Evolutionary conservation across 2,329 filamentous ascomycete species (phyloP).

Genomic region (Ciborinia camelliae): DNA sequence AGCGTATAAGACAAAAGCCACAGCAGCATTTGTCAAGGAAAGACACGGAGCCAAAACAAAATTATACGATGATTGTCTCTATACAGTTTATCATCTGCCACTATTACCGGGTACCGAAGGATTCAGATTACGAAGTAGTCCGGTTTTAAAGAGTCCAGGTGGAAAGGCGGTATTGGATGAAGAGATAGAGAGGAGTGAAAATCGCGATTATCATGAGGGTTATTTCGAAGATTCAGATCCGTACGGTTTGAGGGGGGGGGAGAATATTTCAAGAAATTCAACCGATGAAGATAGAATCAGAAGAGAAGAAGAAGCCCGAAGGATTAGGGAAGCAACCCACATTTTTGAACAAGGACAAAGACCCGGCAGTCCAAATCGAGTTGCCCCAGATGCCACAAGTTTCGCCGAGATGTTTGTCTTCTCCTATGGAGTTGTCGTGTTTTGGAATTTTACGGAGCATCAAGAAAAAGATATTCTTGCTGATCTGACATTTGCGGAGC

Average conservation of each 20-base stretch:
- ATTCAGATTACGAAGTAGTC: conserved; percentile 83
- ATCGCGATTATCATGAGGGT: conserved; percentile 83
- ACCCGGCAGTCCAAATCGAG: conserved; percentile 52
- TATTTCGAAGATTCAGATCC: conserved; percentile 73
- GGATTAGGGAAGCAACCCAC: conserved; percentile 39
- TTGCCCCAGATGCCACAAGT: conserved; percentile 68
- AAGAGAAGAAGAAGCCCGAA: conserved; percentile 35
- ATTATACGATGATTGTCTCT: conserved; percentile 95
- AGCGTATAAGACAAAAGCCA: conserved; percentile 82
- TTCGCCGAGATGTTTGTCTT: conserved; percentile 97
- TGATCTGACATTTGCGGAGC: conserved; percentile 84
- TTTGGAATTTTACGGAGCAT: conserved; percentile 96
- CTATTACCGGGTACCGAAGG: conserved; percentile 82
- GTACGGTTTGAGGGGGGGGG: conserved; percentile 46
- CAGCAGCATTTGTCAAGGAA: conserved; percentile 84
- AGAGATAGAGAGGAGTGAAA: conserved; percentile 92
- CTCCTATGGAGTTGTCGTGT: conserved; percentile 94
- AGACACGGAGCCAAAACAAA: conserved; percentile 91
- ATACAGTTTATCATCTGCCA: conserved; percentile 91
- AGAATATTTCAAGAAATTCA: conserved; percentile 46
- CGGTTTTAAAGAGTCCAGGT: conserved; percentile 86
- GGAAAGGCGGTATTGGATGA: conserved; percentile 91
- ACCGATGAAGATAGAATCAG: conserved; percentile 37
- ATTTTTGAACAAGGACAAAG: conserved; percentile 41
- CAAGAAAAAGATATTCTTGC: conserved; percentile 97